Percentiles rank a stretch among this genome's conserved stretches.
Conservation (phyloP, 1,284 basidiomycete genomes). For the Exobasidium cylindrosporum region DNA sequence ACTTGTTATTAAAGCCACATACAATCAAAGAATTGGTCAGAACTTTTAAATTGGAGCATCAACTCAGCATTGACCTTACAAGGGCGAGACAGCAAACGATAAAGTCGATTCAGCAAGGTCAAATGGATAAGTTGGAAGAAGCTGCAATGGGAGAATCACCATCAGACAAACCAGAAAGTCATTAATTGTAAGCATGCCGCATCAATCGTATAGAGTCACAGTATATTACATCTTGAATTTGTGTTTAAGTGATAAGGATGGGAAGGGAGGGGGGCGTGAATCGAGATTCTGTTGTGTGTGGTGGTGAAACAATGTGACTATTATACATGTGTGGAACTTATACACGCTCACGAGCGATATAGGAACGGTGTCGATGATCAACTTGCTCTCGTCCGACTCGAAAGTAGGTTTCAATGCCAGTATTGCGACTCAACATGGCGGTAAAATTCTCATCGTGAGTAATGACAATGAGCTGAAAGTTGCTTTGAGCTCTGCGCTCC, state of each 20-base stretch:
- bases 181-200: no score
- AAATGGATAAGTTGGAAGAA: constrained; percentile 5
- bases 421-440: constrained; percentile 36
- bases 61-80: constrained; percentile 21
- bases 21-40: constrained; percentile 13
- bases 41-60: constrained; percentile 20
- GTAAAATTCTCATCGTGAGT: constrained; percentile 54
- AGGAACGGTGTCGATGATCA: constrained; percentile 11
- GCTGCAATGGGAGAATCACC: constrained; percentile 9
- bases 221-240: no score
- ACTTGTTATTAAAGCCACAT: constrained; percentile 11
- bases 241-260: no score
- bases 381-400: constrained; percentile 39
- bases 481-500: constrained; percentile 64
- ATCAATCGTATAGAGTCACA: no score
- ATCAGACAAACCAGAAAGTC: no score
- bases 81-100: constrained; percentile 21
- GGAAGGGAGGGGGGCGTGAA: no score
- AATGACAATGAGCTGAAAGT: constrained; percentile 97
- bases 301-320: no score
- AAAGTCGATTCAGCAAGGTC: constrained; percentile 7
- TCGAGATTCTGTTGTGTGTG: no score
- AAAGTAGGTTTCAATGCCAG: constrained; percentile 50
- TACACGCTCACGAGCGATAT: constrained; percentile 34
- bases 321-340: neutral